Percentiles rank a stretch among this genome's conserved stretches.
Evolutionary conservation across 257 asterid genomes (phyloP).

Genomic region (Petunia secreta): DNA sequence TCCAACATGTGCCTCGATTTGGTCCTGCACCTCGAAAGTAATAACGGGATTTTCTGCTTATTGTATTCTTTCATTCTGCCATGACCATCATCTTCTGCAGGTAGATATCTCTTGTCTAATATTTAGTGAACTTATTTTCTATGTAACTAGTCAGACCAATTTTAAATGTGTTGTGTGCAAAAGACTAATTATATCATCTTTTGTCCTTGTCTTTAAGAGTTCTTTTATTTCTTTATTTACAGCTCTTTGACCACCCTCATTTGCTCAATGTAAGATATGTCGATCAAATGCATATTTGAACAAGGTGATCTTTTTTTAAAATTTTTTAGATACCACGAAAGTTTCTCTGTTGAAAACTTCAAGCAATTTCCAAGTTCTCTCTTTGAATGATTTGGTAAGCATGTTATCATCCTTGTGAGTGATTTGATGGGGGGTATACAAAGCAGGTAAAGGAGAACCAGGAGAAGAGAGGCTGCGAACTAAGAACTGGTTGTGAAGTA

Average conservation of each 20-base stretch:
- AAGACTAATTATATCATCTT: neutral
- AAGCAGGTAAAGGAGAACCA: too few relatives aligned
- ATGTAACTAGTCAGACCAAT: neutral
- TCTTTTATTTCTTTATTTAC: constrained; percentile 27
- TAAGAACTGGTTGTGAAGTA: too few relatives aligned
- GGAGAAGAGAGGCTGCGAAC: too few relatives aligned
- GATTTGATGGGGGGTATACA: constrained; percentile 21
- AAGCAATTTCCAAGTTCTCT: neutral
- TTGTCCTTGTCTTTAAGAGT: neutral
- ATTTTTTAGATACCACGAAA: neutral
- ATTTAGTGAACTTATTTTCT: too few relatives aligned
- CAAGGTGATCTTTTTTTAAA: constrained; percentile 50
- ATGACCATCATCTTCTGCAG: constrained; percentile 90
- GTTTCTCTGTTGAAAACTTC: neutral
- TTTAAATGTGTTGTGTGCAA: neutral
- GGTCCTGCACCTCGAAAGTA: constrained; percentile 88
- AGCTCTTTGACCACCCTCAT: constrained; percentile 93
- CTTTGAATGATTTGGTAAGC: neutral
- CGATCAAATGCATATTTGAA: constrained; percentile 68
- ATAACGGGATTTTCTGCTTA: constrained; percentile 82
- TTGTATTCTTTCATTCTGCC: constrained; percentile 84
- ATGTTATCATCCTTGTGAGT: neutral
- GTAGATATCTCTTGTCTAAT: too few relatives aligned
- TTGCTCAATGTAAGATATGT: constrained; percentile 61
- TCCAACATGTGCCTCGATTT: constrained; percentile 89